phyloP scores from a whole-genome alignment of 2,329 filamentous ascomycete genomes.

The Fragosphaeria purpurea region DNA sequence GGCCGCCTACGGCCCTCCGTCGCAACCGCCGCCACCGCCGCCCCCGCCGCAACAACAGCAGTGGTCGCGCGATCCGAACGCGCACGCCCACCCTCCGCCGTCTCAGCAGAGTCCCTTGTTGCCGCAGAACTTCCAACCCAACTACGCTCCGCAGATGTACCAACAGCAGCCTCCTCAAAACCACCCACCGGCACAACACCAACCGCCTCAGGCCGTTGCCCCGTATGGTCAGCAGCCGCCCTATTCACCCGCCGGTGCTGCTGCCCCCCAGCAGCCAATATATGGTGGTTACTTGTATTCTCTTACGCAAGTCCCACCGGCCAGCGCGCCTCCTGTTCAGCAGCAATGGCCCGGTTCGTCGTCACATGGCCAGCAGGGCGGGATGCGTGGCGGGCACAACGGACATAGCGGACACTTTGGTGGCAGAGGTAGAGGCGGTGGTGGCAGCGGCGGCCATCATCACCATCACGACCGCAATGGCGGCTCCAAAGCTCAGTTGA shows the following conservation, averaged over 20 bases:
- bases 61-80: conserved; percentile 29
- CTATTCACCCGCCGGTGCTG: conserved; percentile 16
- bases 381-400: not conserved
- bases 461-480: conserved; percentile 29
- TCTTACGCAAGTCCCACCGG: conserved; percentile 8
- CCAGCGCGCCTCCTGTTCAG: conserved; percentile 26
- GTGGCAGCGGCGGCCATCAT: conserved; percentile 18
- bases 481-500: conserved; percentile 29
- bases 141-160: conserved; percentile 48
- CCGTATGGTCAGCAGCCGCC: conserved; percentile 10
- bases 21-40: conserved; percentile 27
- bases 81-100: conserved; percentile 26
- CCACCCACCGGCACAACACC: conserved; percentile 15
- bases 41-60: conserved; percentile 28
- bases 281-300: too few species aligned
- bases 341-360: conserved; percentile 33
- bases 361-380: conserved; percentile 16
- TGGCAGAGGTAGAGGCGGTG: conserved; percentile 33
- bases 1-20: conserved; percentile 15
- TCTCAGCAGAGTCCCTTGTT: conserved; percentile 36
- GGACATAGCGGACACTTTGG: conserved; percentile 20
- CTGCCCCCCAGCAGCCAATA: conserved; percentile 16
- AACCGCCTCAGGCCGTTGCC: conserved; percentile 11
- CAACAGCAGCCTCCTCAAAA: conserved; percentile 28
- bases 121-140: conserved; percentile 47